Base-by-base conservation (phyloP, 441 rosid species). In the Adansonia gregorii region DNA sequence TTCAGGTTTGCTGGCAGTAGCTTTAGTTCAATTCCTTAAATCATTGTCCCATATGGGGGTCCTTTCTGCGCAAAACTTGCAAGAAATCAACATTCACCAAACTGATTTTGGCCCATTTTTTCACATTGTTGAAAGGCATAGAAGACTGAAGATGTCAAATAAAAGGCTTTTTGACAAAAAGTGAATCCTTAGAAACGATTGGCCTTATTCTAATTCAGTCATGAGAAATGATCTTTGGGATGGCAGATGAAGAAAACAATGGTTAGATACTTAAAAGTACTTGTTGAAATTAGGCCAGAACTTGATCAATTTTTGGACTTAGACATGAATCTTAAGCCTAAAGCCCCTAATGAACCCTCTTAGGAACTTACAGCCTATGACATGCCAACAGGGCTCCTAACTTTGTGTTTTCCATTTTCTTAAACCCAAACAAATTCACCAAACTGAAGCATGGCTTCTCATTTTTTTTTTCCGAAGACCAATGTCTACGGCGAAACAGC, bases 341-440 rank as follows among this genome's bases (percentile, higher is more conserved):
- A 35, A 35, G 41, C 15, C 17, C 48, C 15, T 35, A 35, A 35
- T 35, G 41, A 52, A 52, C 43, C 6, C 51, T n/a, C 5, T n/a
- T 27, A 60, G 11, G 19, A 65, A 43, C 22, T 39, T 41, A 65
- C 51, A 8, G 9, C 51, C 41, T 49, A 82, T 6, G 86, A 79
- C 66, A 86, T 60, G 7, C 70, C 83, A 67, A 86, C 79, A 7
- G 70, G 69, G 48, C 92, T 87, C 77, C 84, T 84, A 2, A 83
- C 90, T 0, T 7, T 60, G 75, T 76, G 82, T 0, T 75, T 58
- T 1, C 84, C 91, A 65, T 73, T 76, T n/a, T 51, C 67, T 80
- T 85, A 89, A 4, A 67, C 43, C 90, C 90, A 89, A 66, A 75
- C 73, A 11, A 87, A 22, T 8, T 82, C 85, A 75, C 92, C 88